phyloP scores from a whole-genome alignment of 176 grass and related monocot genomes.

The Musa itinerans region DNA sequence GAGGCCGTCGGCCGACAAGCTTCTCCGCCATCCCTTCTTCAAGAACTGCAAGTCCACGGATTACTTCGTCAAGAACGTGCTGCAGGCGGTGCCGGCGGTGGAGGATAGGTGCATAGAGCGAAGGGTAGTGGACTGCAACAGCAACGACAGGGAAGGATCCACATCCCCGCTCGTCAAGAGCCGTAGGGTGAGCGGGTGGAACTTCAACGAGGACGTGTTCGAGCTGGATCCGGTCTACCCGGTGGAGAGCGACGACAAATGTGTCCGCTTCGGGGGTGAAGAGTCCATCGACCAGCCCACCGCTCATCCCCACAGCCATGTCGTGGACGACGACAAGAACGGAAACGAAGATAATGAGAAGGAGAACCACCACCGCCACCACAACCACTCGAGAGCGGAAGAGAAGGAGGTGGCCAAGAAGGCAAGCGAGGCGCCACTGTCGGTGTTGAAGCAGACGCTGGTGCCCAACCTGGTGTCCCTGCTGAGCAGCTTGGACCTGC shows the following conservation, averaged over 20 bases:
- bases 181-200: conserved; percentile 77
- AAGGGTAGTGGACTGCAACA: conserved; percentile 1
- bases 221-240: conserved; percentile 32
- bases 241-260: conserved; percentile 9
- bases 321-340: background rate
- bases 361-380: background rate
- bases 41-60: conserved; percentile 56
- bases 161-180: conserved; percentile 24
- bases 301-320: background rate
- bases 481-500: conserved; percentile 57
- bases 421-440: background rate
- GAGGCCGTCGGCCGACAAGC: conserved; percentile 73
- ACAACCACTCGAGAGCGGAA: background rate
- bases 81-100: conserved; percentile 42
- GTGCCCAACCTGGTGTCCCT: conserved; percentile 59
- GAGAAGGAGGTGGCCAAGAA: conserved; percentile 15
- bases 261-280: background rate
- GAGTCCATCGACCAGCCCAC: background rate
- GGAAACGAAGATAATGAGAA: background rate
- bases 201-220: conserved; percentile 51
- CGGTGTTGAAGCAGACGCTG: conserved; percentile 26
- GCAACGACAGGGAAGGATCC: conserved; percentile 9
- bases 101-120: conserved; percentile 41
- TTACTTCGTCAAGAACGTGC: conserved; percentile 57
- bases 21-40: conserved; percentile 78